phyloP scores from a whole-genome alignment of 2,329 filamentous ascomycete species.

The Emmonsia crescens region DNA sequence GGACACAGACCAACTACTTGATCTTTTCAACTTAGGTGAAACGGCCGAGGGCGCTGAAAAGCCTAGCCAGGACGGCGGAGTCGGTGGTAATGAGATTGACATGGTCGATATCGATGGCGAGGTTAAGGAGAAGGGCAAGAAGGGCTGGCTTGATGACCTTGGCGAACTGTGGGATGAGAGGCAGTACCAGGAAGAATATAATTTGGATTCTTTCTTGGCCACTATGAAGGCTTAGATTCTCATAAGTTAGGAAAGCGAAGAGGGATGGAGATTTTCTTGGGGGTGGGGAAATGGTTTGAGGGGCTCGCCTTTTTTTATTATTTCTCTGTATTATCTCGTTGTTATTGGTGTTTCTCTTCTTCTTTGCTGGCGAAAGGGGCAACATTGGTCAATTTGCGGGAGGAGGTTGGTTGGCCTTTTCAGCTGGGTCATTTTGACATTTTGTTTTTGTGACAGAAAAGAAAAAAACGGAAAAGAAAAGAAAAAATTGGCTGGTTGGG shows the following conservation, averaged over 20 bases:
- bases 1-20: conserved; percentile 97
- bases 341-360: not conserved
- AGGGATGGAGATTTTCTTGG: not conserved
- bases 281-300: not conserved
- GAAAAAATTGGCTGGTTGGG: not conserved
- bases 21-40: conserved; percentile 87
- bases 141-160: conserved; percentile 88
- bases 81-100: conserved; percentile 49
- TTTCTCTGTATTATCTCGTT: not conserved
- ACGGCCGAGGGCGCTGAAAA: conserved; percentile 46
- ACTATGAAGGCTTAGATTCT: conserved; percentile 57
- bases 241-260: not conserved
- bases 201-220: conserved; percentile 88
- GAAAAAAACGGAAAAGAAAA: not conserved
- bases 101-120: conserved; percentile 92
- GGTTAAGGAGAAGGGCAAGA: conserved; percentile 88
- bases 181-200: conserved; percentile 97
- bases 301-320: not conserved
- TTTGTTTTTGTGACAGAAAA: not conserved
- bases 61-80: conserved; percentile 54
- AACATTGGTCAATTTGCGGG: not conserved
- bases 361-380: not conserved
- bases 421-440: not conserved
- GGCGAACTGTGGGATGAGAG: conserved; percentile 95
- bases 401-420: not conserved